These are phyloP conservation scores for Psilocybe subaeruginosa DNA, from an alignment of 768 basidiomycete genomes.

Conservation along the genomic window DNA sequence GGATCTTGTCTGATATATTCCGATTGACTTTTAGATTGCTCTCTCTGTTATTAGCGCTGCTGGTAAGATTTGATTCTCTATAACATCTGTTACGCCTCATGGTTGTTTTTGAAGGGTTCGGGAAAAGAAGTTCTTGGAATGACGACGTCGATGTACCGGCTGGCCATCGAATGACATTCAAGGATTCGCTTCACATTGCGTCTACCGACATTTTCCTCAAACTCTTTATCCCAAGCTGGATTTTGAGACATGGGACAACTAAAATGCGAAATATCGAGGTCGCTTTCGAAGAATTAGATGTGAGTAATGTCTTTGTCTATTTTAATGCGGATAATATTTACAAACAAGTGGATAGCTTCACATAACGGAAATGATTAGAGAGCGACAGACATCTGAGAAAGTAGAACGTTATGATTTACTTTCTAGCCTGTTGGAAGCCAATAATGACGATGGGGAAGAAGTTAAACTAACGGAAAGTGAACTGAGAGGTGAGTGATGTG, in stretches of 20 bases:
- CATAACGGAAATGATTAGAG: slow-evolving; percentile 54
- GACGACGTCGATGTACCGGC: slow-evolving; percentile 34
- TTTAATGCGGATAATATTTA: background rate
- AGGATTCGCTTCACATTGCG: slow-evolving; percentile 42
- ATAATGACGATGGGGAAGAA: slow-evolving; percentile 34
- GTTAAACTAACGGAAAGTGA: slow-evolving; percentile 40
- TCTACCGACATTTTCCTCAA: slow-evolving; percentile 35
- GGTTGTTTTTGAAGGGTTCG: slow-evolving; percentile 39
- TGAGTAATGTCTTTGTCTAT: background rate
- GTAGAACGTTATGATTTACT: slow-evolving; percentile 51
- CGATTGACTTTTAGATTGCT: slow-evolving; percentile 2
- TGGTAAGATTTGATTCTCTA: background rate
- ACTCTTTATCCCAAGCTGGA: slow-evolving; percentile 36
- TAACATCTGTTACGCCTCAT: background rate
- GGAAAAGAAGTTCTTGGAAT: slow-evolving; percentile 46
- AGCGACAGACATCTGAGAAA: slow-evolving; percentile 36
- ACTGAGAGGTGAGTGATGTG: slow-evolving; percentile 31
- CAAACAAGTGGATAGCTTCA: slow-evolving; percentile 27
- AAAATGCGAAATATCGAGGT: slow-evolving; percentile 28
- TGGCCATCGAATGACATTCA: slow-evolving; percentile 47
- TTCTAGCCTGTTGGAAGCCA: slow-evolving; percentile 50
- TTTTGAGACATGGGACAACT: slow-evolving; percentile 30
- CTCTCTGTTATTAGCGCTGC: slow-evolving; percentile 9
- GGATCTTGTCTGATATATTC: background rate
- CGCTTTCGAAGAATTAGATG: slow-evolving; percentile 41